Percentiles rank a stretch among this genome's conserved stretches.
These are phyloP conservation scores for Tuber umbilicatum DNA, from an alignment of 495 filamentous ascomycete species.

Conservation along the genomic window DNA sequence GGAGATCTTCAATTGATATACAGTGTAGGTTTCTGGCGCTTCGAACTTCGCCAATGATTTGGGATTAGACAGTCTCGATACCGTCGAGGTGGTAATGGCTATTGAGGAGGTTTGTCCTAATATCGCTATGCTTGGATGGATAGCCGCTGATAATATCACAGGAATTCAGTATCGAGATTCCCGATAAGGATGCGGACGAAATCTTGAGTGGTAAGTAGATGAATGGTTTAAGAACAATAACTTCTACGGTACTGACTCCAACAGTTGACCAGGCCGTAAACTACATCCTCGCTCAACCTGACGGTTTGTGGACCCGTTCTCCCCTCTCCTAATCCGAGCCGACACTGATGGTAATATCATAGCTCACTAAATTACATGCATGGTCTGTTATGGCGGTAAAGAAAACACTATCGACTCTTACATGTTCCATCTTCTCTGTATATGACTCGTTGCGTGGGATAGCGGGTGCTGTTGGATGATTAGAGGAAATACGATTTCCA, in stretches of 20 bases:
- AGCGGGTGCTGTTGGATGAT: slow-evolving; percentile 11
- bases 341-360: slow-evolving; percentile 21
- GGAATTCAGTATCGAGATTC: slow-evolving; percentile 99
- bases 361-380: slow-evolving; percentile 42
- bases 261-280: slow-evolving; percentile 90
- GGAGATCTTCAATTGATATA: slow-evolving; percentile 15
- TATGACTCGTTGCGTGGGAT: slow-evolving; percentile 18
- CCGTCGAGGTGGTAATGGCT: slow-evolving; percentile 98
- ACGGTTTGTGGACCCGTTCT: slow-evolving; percentile 51
- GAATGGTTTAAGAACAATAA: not conserved
- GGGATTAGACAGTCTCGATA: slow-evolving; percentile 92
- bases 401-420: slow-evolving; percentile 22
- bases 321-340: slow-evolving; percentile 6
- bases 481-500: slow-evolving; percentile 5
- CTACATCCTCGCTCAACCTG: slow-evolving; percentile 91
- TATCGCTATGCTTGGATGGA: not conserved
- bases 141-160: slow-evolving; percentile 46
- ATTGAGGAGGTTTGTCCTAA: slow-evolving; percentile 81
- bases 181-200: slow-evolving; percentile 94
- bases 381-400: slow-evolving; percentile 16
- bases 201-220: slow-evolving; percentile 87
- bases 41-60: slow-evolving; percentile 96
- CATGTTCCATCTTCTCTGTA: slow-evolving; percentile 34
- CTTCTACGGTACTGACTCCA: slow-evolving; percentile 26
- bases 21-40: slow-evolving; percentile 60